Evolutionary conservation across 176 grass and related monocot species (phyloP).

Genomic region (Zea luxurians): DNA sequence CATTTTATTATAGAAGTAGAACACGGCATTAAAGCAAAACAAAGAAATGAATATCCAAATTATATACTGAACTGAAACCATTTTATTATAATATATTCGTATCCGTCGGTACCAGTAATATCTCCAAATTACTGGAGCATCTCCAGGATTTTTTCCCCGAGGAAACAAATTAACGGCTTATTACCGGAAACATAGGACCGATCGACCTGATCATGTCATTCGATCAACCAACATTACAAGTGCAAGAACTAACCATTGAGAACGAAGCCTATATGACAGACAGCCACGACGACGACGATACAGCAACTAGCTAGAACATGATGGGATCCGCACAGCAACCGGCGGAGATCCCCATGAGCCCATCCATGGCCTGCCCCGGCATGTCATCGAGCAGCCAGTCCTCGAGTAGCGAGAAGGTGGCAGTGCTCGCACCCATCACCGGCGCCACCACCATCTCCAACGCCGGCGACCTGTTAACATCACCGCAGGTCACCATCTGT

Average conservation of each 20-base stretch:
- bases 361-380: conserved; percentile 50
- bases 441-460: conserved; percentile 18
- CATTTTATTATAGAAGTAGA: neutral
- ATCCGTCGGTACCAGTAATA: conserved; percentile 7
- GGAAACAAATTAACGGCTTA: conserved; percentile 39
- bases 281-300: neutral
- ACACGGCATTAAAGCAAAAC: neutral
- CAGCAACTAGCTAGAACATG: conserved; percentile 49
- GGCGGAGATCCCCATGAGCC: conserved; percentile 36
- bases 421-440: neutral
- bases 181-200: conserved; percentile 43
- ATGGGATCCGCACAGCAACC: conserved; percentile 55
- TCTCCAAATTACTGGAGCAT: conserved; percentile 31
- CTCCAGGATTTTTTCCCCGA: conserved; percentile 23
- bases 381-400: conserved; percentile 58
- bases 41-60: neutral
- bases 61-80: neutral
- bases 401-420: conserved; percentile 51
- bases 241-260: neutral
- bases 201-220: neutral
- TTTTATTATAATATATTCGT: conserved; percentile 35
- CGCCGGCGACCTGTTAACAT: neutral
- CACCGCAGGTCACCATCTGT: neutral
- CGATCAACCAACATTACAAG: conserved; percentile 31
- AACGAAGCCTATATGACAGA: neutral